These are phyloP conservation scores for Alternaria ethzedia DNA, from an alignment of 2,329 filamentous ascomycete species.

Conservation along the genomic window DNA sequence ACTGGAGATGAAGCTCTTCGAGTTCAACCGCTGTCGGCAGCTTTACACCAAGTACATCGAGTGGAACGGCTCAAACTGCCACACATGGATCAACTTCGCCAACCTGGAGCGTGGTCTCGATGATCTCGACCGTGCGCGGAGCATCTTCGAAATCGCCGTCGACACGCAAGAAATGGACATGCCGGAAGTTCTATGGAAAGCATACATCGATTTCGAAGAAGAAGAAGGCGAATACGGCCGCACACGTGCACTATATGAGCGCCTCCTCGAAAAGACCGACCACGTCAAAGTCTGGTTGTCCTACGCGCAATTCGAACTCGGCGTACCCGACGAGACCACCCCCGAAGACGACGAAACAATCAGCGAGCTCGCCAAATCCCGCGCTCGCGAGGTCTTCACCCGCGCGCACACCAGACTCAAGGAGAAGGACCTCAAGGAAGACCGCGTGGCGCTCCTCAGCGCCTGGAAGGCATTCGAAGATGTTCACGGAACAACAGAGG, in stretches of 20 bases:
- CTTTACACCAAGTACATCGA: conserved; percentile 94
- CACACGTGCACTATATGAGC: conserved; percentile 83
- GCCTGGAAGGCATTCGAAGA: conserved; percentile 93
- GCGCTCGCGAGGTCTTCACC: conserved; percentile 83
- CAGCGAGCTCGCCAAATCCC: conserved; percentile 81
- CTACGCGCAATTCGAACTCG: conserved; percentile 98
- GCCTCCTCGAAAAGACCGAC: conserved; percentile 90
- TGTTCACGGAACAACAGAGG: conserved; percentile 76
- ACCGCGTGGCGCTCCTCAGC: conserved; percentile 88
- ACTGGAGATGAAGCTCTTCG: conserved; percentile 89
- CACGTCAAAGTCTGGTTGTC: conserved; percentile 99
- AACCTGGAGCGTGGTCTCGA: conserved; percentile 91
- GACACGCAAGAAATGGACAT: conserved; percentile 86
- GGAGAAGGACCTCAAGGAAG: conserved; percentile 88
- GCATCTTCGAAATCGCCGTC: conserved; percentile 91
- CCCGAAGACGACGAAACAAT: conserved; percentile 60
- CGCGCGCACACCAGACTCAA: conserved; percentile 87
- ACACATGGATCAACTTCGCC: conserved; percentile 96
- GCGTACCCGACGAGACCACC: conserved; percentile 78
- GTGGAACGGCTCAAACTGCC: conserved; percentile 87
- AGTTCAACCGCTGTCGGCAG: conserved; percentile 88
- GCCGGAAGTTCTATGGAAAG: conserved; percentile 97
- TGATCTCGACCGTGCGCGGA: conserved; percentile 84
- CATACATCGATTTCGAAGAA: conserved; percentile 98
- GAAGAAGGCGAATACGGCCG: conserved; percentile 90